These are phyloP conservation scores for Claviceps sp. DNA, from an alignment of 2,329 filamentous ascomycete genomes.

Conservation along the genomic window DNA sequence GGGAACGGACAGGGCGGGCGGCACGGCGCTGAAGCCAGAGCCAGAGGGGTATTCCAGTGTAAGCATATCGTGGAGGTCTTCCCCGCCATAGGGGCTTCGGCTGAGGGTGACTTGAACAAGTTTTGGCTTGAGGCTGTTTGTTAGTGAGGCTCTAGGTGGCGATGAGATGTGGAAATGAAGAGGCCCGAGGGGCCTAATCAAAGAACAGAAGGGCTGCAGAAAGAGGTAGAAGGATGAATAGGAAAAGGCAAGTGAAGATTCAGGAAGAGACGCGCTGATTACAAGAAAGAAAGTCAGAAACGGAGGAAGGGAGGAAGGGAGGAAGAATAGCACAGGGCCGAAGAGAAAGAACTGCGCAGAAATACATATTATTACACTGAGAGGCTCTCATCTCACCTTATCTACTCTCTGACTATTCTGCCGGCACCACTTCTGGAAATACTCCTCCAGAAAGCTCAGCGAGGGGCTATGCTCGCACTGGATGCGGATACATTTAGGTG, in stretches of 20 bases:
- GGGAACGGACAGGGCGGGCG: slow-evolving; percentile 24
- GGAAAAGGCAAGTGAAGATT: background rate
- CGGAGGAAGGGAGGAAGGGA: no score
- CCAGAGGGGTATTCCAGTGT: slow-evolving; percentile 21
- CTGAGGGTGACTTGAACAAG: slow-evolving; percentile 27
- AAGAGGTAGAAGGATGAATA: background rate
- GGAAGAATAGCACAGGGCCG: background rate
- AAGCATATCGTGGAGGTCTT: slow-evolving; percentile 29
- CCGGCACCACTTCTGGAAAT: slow-evolving; percentile 33
- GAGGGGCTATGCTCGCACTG: slow-evolving; percentile 34
- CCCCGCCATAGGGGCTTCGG: slow-evolving; percentile 31
- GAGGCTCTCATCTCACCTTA: slow-evolving; percentile 13
- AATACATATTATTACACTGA: no score
- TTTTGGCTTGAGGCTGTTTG: slow-evolving; percentile 21
- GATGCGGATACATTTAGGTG: slow-evolving; percentile 21
- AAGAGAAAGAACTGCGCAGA: no score
- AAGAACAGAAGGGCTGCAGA: background rate
- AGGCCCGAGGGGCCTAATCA: no score
- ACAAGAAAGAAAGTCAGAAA: no score
- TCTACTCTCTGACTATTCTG: slow-evolving; percentile 25
- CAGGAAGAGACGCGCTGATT: no score
- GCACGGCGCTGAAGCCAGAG: slow-evolving; percentile 15
- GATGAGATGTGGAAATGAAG: no score
- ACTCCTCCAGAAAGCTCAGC: slow-evolving; percentile 29
- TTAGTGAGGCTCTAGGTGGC: no score